These are phyloP conservation scores for Aspergillaceae sp. DNA, from an alignment of 2,329 filamentous ascomycete genomes.

Conservation along the genomic window DNA sequence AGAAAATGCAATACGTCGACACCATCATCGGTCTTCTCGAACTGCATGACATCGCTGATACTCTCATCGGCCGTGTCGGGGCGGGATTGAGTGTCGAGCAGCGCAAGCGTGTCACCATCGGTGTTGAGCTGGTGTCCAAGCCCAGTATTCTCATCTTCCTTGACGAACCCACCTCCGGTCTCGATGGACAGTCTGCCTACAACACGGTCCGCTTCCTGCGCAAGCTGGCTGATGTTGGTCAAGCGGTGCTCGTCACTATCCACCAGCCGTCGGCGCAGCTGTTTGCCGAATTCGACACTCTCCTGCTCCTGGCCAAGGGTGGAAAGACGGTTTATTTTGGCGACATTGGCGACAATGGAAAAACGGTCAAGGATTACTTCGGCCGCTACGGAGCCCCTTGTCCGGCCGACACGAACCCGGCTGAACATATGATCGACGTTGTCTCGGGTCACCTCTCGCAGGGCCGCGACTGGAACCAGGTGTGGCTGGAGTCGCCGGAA, in stretches of 20 bases:
- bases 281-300: slow-evolving; percentile 62
- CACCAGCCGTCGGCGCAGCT: slow-evolving; percentile 60
- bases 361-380: slow-evolving; percentile 59
- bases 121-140: slow-evolving; percentile 61
- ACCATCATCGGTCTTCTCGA: slow-evolving; percentile 57
- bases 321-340: slow-evolving; percentile 68
- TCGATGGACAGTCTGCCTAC: slow-evolving; percentile 59
- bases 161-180: slow-evolving; percentile 61
- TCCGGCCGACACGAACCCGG: slow-evolving; percentile 52
- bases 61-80: slow-evolving; percentile 44
- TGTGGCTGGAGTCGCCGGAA: slow-evolving; percentile 59
- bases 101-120: slow-evolving; percentile 61
- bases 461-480: slow-evolving; percentile 59
- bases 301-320: slow-evolving; percentile 56
- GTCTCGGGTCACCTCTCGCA: slow-evolving; percentile 43
- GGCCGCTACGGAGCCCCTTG: slow-evolving; percentile 55
- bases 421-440: slow-evolving; percentile 49
- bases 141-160: slow-evolving; percentile 60
- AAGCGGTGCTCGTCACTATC: slow-evolving; percentile 63
- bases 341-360: slow-evolving; percentile 55
- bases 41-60: slow-evolving; percentile 55
- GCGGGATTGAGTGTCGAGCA: slow-evolving; percentile 53
- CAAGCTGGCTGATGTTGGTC: slow-evolving; percentile 55
- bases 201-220: slow-evolving; percentile 58
- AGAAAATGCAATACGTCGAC: slow-evolving; percentile 58